Evolutionary conservation across 345 rosid species (phyloP).

Genomic region (Citrus mangshanensis): DNA sequence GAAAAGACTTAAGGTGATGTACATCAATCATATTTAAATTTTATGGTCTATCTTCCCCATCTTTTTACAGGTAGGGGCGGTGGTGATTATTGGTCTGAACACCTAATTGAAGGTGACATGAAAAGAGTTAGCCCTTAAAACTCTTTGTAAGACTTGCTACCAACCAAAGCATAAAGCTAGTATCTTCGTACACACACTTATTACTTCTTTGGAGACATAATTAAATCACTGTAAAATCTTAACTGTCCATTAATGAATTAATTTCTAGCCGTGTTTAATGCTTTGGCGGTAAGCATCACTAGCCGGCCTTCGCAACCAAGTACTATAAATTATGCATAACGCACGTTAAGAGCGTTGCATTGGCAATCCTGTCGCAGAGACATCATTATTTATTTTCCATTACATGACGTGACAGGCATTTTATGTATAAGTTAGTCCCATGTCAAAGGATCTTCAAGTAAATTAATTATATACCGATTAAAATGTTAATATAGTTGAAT

Average conservation of each 20-base stretch:
- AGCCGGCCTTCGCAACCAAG: background rate
- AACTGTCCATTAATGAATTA: background rate
- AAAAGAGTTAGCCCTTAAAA: background rate
- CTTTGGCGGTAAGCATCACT: background rate
- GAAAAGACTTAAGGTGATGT: background rate
- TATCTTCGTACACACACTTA: background rate
- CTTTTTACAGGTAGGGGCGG: background rate
- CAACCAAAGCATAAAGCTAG: background rate
- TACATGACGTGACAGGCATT: background rate
- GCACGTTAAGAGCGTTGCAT: background rate
- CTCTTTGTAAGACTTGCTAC: background rate
- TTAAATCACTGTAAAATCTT: background rate
- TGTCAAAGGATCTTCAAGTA: background rate
- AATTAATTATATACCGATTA: background rate
- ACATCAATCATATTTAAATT: background rate
- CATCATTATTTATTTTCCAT: background rate
- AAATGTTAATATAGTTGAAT: background rate
- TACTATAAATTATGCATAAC: too few relatives aligned
- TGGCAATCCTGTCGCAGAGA: too few relatives aligned
- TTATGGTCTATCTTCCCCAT: background rate
- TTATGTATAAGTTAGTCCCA: background rate
- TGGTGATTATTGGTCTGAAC: background rate
- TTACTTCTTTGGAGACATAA: background rate
- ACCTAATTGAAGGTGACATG: slow-evolving; percentile 4
- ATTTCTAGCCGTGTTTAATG: background rate